phyloP scores from a whole-genome alignment of 78 protist species.

The Pelomyxa schiedti region DNA sequence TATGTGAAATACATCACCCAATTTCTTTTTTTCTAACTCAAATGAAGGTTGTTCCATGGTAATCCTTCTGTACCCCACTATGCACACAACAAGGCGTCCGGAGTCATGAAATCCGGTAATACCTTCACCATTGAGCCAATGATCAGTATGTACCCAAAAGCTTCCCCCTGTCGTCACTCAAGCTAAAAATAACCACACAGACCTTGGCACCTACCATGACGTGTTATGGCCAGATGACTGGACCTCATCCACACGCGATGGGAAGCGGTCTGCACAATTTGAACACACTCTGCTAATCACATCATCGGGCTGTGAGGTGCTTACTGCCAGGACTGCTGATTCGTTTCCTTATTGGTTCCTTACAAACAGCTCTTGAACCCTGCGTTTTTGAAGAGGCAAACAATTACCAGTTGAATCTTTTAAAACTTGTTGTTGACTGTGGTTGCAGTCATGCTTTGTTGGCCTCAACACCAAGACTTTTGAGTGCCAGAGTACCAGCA shows the following conservation, averaged over 20 bases:
- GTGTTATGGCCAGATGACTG: constrained; percentile 87
- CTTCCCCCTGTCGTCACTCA: neutral
- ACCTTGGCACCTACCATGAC: constrained; percentile 35
- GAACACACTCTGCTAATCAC: constrained; percentile 92
- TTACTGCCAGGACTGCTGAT: constrained; percentile 25
- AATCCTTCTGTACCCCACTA: constrained; percentile 82
- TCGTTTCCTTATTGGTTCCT: neutral
- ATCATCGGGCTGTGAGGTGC: constrained; percentile 64
- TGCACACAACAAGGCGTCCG: constrained; percentile 63
- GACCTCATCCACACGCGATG: constrained; percentile 86
- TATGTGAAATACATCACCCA: neutral
- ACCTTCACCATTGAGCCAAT: constrained; percentile 96
- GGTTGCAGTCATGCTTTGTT: no score
- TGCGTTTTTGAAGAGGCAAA: no score
- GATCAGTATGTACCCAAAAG: constrained; percentile 74
- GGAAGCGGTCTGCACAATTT: constrained; percentile 91
- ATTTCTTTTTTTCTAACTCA: neutral
- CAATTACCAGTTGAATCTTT: no score
- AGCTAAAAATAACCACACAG: no score
- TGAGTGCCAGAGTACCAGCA: no score
- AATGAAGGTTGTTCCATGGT: constrained; percentile 69
- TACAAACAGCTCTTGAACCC: no score
- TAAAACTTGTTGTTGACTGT: no score
- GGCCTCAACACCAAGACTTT: no score
- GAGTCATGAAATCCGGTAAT: constrained; percentile 84